Conservation (phyloP, 345 rosid genomes). For the Adansonia digitata region DNA sequence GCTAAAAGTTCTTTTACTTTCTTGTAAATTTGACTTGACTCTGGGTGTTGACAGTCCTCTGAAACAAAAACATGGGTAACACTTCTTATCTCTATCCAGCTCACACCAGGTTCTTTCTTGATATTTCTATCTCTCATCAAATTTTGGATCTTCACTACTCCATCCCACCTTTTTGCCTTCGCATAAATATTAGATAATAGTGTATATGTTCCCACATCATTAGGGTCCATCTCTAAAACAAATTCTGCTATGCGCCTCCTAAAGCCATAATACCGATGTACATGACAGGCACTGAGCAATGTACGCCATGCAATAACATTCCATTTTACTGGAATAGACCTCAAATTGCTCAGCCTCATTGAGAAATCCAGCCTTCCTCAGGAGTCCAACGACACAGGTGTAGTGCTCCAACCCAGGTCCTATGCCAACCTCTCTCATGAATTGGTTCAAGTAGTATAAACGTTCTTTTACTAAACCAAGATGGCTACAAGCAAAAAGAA, state of each 20-base stretch:
- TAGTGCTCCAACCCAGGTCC: slow-evolving; percentile 72
- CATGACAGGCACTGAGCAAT: slow-evolving; percentile 62
- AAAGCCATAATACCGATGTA: slow-evolving; percentile 50
- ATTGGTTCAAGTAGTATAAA: slow-evolving; percentile 46
- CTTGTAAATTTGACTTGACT: slow-evolving; percentile 40
- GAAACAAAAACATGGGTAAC: slow-evolving; percentile 60
- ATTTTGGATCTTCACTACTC: slow-evolving; percentile 53
- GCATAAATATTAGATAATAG: slow-evolving; percentile 62
- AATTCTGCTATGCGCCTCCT: slow-evolving; percentile 55
- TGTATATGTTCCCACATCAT: slow-evolving; percentile 60
- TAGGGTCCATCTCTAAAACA: slow-evolving; percentile 45
- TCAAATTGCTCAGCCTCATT: slow-evolving; percentile 57
- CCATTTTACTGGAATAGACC: slow-evolving; percentile 57
- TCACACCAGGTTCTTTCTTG: slow-evolving; percentile 88
- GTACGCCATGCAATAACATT: slow-evolving; percentile 79
- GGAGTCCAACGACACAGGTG: slow-evolving; percentile 70
- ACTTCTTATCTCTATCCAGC: slow-evolving; percentile 66
- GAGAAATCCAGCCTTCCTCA: slow-evolving; percentile 67
- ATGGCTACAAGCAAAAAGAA: slow-evolving; percentile 77
- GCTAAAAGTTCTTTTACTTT: slow-evolving; percentile 57
- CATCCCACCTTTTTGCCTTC: slow-evolving; percentile 67
- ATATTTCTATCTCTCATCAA: slow-evolving; percentile 54
- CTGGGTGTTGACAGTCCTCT: slow-evolving; percentile 60
- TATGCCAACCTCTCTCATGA: slow-evolving; percentile 49
- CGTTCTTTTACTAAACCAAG: slow-evolving; percentile 54